phyloP scores from a whole-genome alignment of 495 filamentous ascomycete species.

The Xylaria bambusicola region DNA sequence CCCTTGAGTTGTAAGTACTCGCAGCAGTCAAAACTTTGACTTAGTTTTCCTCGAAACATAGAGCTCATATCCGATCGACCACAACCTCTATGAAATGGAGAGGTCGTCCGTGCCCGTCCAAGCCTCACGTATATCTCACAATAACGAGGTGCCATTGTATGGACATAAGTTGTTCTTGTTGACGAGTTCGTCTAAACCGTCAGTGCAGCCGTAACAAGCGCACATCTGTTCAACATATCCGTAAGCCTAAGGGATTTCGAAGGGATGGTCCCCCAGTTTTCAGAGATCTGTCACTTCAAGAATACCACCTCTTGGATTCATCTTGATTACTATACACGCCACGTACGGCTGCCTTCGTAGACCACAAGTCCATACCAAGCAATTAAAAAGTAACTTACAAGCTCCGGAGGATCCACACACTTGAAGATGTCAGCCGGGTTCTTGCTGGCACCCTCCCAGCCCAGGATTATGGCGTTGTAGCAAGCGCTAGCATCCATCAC shows the following conservation, averaged over 20 bases:
- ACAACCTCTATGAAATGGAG: too few species aligned
- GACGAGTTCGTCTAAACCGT: slow-evolving; percentile 11
- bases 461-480: slow-evolving; percentile 11
- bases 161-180: slow-evolving; percentile 11
- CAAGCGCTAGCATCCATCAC: slow-evolving; percentile 12
- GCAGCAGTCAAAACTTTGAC: too few species aligned
- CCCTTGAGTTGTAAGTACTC: too few species aligned
- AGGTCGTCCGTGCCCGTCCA: too few species aligned
- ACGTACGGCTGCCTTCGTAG: too few species aligned
- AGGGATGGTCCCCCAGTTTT: too few species aligned
- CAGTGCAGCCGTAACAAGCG: slow-evolving; percentile 12
- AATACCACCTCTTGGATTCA: too few species aligned
- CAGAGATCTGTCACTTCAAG: too few species aligned
- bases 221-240: slow-evolving; percentile 1
- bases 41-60: too few species aligned
- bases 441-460: slow-evolving; percentile 8
- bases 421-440: slow-evolving; percentile 14
- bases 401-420: slow-evolving; percentile 13
- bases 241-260: neutral
- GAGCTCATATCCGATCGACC: too few species aligned
- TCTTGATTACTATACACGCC: too few species aligned
- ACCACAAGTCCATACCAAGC: too few species aligned
- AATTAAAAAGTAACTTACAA: slow-evolving; percentile 3
- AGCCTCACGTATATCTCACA: neutral
- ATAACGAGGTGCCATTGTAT: slow-evolving; percentile 8